Evolutionary conservation across 2,329 filamentous ascomycete species (phyloP), one percentile per base, ranked within the genome.

Genomic region (Aspergillus oerlinghausenensis): DNA sequence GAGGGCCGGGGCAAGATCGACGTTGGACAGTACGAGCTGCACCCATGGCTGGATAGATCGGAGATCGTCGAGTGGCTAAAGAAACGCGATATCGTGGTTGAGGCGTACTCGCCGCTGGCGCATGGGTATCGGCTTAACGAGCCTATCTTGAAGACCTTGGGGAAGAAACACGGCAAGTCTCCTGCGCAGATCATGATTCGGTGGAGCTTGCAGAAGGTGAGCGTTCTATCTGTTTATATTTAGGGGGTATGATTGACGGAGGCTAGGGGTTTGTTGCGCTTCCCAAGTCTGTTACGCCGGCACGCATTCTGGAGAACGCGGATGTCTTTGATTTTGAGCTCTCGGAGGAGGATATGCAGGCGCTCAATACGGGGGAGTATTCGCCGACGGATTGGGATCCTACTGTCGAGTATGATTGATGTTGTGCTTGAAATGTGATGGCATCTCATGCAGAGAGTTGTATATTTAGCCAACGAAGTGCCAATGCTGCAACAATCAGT

Each of bases 21-120:
- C 1, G 84, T 93, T 51, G 93, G 93, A 66, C 90, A 94, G 75
- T 87, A 92, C 65, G 88, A 93, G 70, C 82, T 92, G 1, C 89
- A 93, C 60, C 89, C 89, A 0, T 94, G 93, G 81, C 90, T 92
- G 70, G 91, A 88, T 1, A 84, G 87, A 52, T 79, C 78, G 0
- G 79, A 81, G 40, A 91, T 94, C 60, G 82, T 84, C 0, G 79
- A 81, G 11, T 86, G 84, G 63, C 90, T 90, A 67, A 79, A 83
- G 55, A 75, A 83, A 58, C 77, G 92, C 61, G 76, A 78, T 40
- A 92, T 94, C 56, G 75, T 87, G 0, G 80, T 94, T 1, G 85
- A 94, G 73, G 90, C 90, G 0, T 95, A 94, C 63, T 89, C 89
- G 6, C 90, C 90, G 5, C 81, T 94, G 2, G 89, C 85, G 3